Percentiles rank a stretch among this genome's conserved stretches.
phyloP scores from a whole-genome alignment of 1,284 basidiomycete genomes.

The Entoloma clypeatum region DNA sequence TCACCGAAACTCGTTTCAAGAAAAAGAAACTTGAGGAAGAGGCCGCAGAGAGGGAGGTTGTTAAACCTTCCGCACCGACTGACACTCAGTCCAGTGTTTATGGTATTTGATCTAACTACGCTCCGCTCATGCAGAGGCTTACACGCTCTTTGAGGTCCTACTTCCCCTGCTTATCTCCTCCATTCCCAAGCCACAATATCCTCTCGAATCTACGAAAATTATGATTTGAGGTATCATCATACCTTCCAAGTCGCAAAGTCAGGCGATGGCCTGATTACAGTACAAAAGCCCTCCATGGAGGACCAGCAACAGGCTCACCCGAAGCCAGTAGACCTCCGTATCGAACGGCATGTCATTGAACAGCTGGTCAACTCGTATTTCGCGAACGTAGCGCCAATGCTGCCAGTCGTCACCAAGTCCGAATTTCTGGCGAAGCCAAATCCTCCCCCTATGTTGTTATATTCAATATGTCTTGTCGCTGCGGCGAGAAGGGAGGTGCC shows the following conservation, averaged over 20 bases:
- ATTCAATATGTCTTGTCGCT: conserved; percentile 90
- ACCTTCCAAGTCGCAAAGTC: conserved; percentile 78
- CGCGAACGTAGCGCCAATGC: conserved; percentile 75
- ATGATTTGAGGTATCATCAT: conserved; percentile 82
- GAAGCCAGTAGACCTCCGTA: conserved; percentile 62
- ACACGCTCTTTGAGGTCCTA: conserved; percentile 63
- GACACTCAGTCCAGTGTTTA: conserved; percentile 46
- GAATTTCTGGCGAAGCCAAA: conserved; percentile 80
- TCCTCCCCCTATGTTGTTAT: conserved; percentile 80
- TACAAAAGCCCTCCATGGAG: conserved; percentile 61
- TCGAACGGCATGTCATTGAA: conserved; percentile 79
- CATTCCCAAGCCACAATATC: conserved; percentile 87
- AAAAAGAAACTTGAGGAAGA: conserved; percentile 84
- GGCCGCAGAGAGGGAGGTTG: conserved; percentile 43
- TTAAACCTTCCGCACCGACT: conserved; percentile 35
- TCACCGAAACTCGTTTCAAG: conserved; percentile 97
- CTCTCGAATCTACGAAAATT: conserved; percentile 78
- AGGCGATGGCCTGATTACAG: conserved; percentile 86
- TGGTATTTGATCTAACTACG: conserved; percentile 44
- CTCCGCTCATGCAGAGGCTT: conserved; percentile 27
- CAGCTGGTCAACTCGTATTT: conserved; percentile 91
- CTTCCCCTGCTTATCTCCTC: conserved; percentile 80
- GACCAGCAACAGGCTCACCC: conserved; percentile 51
- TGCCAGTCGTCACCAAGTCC: conserved; percentile 82
- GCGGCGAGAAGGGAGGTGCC: conserved; percentile 84